A percentile compares a stretch with the other conserved stretches of the same genome.
Evolutionary conservation across 768 basidiomycete species (phyloP).

Genomic region (Rubroboletus satanas): DNA sequence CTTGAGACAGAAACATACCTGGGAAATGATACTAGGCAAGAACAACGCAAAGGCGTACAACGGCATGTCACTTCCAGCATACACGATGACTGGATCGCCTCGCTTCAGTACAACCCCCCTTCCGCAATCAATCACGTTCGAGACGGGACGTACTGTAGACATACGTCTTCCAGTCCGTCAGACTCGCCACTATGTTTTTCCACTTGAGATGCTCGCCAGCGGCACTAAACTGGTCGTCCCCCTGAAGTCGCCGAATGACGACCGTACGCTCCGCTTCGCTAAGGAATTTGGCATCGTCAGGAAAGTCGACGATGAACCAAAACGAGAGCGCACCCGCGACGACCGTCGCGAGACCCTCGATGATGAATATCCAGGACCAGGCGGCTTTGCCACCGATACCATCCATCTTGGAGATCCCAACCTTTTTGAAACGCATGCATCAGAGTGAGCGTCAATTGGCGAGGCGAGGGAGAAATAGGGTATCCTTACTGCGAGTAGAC

Average conservation of each 20-base stretch:
- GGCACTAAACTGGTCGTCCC: conserved; percentile 68
- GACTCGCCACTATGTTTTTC: conserved; percentile 56
- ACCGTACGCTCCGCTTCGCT: conserved; percentile 66
- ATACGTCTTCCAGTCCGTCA: conserved; percentile 77
- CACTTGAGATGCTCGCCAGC: conserved; percentile 58
- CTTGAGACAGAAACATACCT: conserved; percentile 38
- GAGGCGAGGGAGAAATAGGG: too few relatives aligned
- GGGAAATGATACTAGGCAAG: conserved; percentile 72
- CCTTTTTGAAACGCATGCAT: conserved; percentile 22
- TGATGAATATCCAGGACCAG: conserved; percentile 73
- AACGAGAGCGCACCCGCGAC: conserved; percentile 63
- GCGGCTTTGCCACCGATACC: conserved; percentile 64
- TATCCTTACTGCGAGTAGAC: conserved; percentile 57
- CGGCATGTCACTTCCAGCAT: conserved; percentile 57
- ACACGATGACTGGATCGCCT: conserved; percentile 45
- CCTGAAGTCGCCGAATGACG: conserved; percentile 61
- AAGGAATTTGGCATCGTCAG: conserved; percentile 75
- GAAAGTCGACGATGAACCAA: conserved; percentile 81
- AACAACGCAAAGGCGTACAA: conserved; percentile 78
- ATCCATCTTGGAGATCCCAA: conserved; percentile 67
- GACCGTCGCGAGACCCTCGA: conserved; percentile 67
- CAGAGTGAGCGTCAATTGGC: not conserved
- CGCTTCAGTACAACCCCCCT: not conserved
- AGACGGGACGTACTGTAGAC: conserved; percentile 23
- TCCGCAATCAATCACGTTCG: not conserved